These are phyloP conservation scores for Iris pallida DNA, from an alignment of 116 monocot species.

Conservation along the genomic window DNA sequence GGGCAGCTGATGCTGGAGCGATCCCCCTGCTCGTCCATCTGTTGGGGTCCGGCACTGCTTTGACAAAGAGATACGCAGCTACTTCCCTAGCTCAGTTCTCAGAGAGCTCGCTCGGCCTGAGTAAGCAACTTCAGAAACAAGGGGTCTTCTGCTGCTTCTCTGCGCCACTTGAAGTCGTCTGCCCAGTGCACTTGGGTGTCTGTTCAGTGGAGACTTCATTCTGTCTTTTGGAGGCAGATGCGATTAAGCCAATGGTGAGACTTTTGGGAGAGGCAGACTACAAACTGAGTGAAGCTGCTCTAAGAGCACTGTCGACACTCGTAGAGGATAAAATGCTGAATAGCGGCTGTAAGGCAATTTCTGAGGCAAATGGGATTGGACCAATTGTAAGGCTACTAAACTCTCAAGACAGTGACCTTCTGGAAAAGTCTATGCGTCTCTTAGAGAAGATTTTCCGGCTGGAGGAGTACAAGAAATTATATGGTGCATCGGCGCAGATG, in stretches of 20 bases:
- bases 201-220: conserved; percentile 29
- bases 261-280: conserved; percentile 18
- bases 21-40: conserved; percentile 28
- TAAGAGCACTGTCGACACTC: conserved; percentile 27
- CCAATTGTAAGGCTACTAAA: conserved; percentile 20
- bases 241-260: conserved; percentile 16
- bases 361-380: conserved; percentile 8
- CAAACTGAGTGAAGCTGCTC: conserved; percentile 17
- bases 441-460: conserved; percentile 33
- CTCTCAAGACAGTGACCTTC: conserved; percentile 12
- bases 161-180: conserved; percentile 14
- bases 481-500: conserved; percentile 27
- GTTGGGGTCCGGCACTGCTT: conserved; percentile 30
- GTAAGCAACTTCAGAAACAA: conserved; percentile 3
- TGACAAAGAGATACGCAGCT: conserved; percentile 25
- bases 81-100: conserved; percentile 32
- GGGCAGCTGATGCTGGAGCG: conserved; percentile 22
- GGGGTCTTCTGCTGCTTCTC: conserved; percentile 19
- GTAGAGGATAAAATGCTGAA: conserved; percentile 24
- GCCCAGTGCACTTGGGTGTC: conserved; percentile 24
- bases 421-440: conserved; percentile 13
- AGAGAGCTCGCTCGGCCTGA: conserved; percentile 21
- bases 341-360: conserved; percentile 23
- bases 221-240: conserved; percentile 39
- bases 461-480: conserved; percentile 23